Percentiles rank a stretch among this genome's conserved stretches.
These are phyloP conservation scores for Selaginella moellendorffii DNA, from an alignment of 75 land plant genomes.

Conservation along the genomic window DNA sequence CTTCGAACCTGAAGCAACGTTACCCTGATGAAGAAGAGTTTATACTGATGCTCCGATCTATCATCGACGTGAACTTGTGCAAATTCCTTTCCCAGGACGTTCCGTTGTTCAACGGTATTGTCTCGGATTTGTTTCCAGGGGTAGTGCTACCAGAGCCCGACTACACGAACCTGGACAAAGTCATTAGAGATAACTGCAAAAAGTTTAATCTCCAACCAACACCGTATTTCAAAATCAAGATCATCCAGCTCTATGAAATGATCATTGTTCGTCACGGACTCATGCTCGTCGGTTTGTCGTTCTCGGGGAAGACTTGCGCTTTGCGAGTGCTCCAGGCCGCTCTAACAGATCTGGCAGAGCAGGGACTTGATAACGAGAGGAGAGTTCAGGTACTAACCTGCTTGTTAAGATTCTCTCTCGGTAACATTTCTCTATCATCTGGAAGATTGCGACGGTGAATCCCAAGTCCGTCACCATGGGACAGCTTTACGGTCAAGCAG, in stretches of 20 bases:
- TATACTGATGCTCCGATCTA: slow-evolving; percentile 28
- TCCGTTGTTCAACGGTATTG: slow-evolving; percentile 32
- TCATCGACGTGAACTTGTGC: slow-evolving; percentile 35
- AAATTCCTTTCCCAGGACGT: slow-evolving; percentile 35
- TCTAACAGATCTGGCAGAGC: slow-evolving; percentile 24
- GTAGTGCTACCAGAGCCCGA: slow-evolving; percentile 32
- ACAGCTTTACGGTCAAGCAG: slow-evolving; percentile 29
- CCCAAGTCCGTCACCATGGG: slow-evolving; percentile 38
- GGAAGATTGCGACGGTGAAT: slow-evolving; percentile 27
- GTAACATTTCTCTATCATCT: not conserved
- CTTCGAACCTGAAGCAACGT: slow-evolving; percentile 28
- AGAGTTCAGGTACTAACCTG: slow-evolving; percentile 20
- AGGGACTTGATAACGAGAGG: slow-evolving; percentile 23
- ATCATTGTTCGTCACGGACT: slow-evolving; percentile 34
- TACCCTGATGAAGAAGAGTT: slow-evolving; percentile 30
- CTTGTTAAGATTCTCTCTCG: too few relatives aligned
- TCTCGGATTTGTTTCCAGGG: slow-evolving; percentile 31
- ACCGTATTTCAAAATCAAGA: slow-evolving; percentile 25
- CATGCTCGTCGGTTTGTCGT: slow-evolving; percentile 30
- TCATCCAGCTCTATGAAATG: slow-evolving; percentile 34
- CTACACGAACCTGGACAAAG: slow-evolving; percentile 25
- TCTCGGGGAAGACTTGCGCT: slow-evolving; percentile 31
- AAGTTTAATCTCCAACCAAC: slow-evolving; percentile 24
- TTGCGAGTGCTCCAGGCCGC: slow-evolving; percentile 25
- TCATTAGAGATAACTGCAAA: slow-evolving; percentile 21